These are phyloP conservation scores for Penicillium sp. DNA, from an alignment of 2,329 filamentous ascomycete species.

Conservation along the genomic window DNA sequence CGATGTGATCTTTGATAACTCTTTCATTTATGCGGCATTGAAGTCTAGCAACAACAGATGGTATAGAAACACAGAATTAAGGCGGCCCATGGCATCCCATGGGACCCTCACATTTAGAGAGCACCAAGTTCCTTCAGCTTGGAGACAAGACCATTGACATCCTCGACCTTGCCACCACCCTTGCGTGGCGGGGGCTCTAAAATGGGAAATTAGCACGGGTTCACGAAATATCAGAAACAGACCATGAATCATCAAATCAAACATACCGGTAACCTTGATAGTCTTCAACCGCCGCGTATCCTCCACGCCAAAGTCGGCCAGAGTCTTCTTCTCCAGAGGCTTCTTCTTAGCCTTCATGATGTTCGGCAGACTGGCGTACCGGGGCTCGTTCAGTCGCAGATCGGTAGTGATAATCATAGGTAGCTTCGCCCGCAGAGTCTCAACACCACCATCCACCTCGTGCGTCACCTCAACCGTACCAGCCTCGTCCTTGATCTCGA, in stretches of 20 bases:
- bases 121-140: conserved; percentile 97
- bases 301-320: conserved; percentile 81
- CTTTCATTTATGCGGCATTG: too few relatives aligned
- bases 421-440: conserved; percentile 83
- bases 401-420: conserved; percentile 96
- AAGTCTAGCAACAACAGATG: conserved; percentile 20
- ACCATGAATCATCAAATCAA: background rate
- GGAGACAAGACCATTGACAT: conserved; percentile 90
- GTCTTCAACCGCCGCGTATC: conserved; percentile 79
- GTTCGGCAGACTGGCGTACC: conserved; percentile 93
- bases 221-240: conserved; percentile 1
- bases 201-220: background rate
- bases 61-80: conserved; percentile 29
- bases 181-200: conserved; percentile 83
- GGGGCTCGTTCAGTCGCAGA: conserved; percentile 88
- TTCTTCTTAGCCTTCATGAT: conserved; percentile 99
- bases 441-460: conserved; percentile 94
- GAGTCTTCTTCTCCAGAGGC: conserved; percentile 87
- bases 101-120: conserved; percentile 57
- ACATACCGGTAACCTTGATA: conserved; percentile 80
- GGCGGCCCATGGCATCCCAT: conserved; percentile 5
- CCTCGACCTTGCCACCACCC: conserved; percentile 95
- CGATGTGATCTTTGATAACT: too few relatives aligned
- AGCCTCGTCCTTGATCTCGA: conserved; percentile 71
- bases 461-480: conserved; percentile 77